phyloP scores from a whole-genome alignment of 768 basidiomycete genomes.

The Hebeloma cylindrosporum region DNA sequence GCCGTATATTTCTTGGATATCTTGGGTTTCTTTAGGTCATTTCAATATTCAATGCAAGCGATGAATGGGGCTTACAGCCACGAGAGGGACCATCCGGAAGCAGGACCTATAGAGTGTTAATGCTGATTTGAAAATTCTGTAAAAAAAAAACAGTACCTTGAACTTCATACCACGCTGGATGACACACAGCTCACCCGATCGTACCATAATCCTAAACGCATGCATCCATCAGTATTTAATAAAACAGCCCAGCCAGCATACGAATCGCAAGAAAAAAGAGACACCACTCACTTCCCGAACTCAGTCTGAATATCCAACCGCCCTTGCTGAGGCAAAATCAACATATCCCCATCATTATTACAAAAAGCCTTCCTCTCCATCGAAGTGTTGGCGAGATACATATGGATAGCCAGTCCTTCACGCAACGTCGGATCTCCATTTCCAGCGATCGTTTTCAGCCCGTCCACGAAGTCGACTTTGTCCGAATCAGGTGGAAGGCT shows the following conservation, averaged over 20 bases:
- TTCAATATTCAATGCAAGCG: neutral
- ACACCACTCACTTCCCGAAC: slow-evolving; percentile 53
- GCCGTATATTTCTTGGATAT: slow-evolving; percentile 65
- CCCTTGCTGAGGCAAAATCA: slow-evolving; percentile 65
- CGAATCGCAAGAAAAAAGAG: neutral
- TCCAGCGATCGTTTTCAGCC: slow-evolving; percentile 62
- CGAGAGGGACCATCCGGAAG: slow-evolving; percentile 61
- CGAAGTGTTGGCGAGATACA: slow-evolving; percentile 58
- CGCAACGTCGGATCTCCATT: slow-evolving; percentile 62
- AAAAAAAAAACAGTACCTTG: slow-evolving; percentile 41
- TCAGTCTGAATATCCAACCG: slow-evolving; percentile 70
- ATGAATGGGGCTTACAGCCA: slow-evolving; percentile 62
- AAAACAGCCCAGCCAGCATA: slow-evolving; percentile 1
- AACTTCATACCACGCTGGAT: slow-evolving; percentile 68
- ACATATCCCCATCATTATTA: slow-evolving; percentile 65
- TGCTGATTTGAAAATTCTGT: neutral
- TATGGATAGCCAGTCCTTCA: slow-evolving; percentile 64
- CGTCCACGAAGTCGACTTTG: slow-evolving; percentile 55
- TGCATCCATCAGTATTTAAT: slow-evolving; percentile 1
- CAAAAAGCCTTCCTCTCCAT: slow-evolving; percentile 64
- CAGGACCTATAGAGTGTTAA: slow-evolving; percentile 32
- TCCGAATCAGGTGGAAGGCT: slow-evolving; percentile 43
- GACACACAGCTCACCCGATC: slow-evolving; percentile 63
- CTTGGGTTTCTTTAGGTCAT: slow-evolving; percentile 27
- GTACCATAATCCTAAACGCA: slow-evolving; percentile 51